Conservation (phyloP, 768 basidiomycete species). For the Podaxis mareebaensis region DNA sequence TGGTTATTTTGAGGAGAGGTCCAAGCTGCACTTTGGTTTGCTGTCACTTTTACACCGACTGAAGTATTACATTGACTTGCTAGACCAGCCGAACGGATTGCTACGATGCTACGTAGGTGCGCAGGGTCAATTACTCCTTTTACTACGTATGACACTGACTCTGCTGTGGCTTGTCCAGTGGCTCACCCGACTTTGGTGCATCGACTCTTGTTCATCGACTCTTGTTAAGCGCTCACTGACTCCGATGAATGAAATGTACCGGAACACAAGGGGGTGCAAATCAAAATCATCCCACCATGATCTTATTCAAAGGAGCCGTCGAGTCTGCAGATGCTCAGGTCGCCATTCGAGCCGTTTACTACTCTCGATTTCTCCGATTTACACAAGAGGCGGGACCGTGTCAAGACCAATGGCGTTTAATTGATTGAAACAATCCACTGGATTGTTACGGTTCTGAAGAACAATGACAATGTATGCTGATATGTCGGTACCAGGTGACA, state of each 20-base stretch:
- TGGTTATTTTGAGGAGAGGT: neutral
- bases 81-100: neutral
- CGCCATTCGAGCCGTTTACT: constrained; percentile 17
- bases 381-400: neutral
- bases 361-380: constrained; percentile 1
- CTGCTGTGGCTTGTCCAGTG: neutral
- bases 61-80: neutral
- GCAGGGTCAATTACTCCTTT: neutral
- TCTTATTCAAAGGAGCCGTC: neutral
- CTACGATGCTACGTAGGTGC: neutral
- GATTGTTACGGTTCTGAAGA: no score
- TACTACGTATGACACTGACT: neutral
- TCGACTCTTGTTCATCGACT: neutral
- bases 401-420: neutral
- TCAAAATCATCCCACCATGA: neutral
- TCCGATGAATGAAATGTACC: constrained; percentile 3
- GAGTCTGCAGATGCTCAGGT: constrained; percentile 22
- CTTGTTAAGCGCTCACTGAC: neutral
- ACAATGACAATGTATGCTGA: no score
- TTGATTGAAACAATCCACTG: no score
- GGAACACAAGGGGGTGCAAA: neutral
- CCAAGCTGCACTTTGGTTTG: neutral
- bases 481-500: no score
- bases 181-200: neutral
- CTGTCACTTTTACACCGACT: neutral